Evolutionary conservation across 441 rosid species (phyloP), one percentile per base, ranked within the genome.

Genomic region (Gossypium schwendimanii): DNA sequence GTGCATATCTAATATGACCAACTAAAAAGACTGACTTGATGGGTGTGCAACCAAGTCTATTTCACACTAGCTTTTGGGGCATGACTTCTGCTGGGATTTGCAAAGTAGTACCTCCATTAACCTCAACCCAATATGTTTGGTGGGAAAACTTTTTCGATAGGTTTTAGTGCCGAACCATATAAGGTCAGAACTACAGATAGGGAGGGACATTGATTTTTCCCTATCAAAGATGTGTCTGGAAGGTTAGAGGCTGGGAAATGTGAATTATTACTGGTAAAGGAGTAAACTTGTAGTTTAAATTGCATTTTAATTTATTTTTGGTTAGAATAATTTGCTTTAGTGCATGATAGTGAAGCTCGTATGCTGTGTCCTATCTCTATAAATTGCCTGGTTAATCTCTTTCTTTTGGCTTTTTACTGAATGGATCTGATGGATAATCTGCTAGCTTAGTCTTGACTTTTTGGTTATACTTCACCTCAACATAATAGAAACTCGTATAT

Each of bases 271-370:
- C 52, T 47, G 1, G 49, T 65, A 65, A 65, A 47, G 41, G 21
- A 47, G 36, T 45, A 36, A 47, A 23, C 36, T 64, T 65, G 41
- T 45, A 44, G 39, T 14, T 45, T 65, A 23, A 47, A 14, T 11
- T 23, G 36, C 55, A 23, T 7, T 31, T 14, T 65, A 24, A 55
- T 45, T 65, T 45, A 65, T 65, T 49, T 55, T 65, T 65, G 57
- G 23, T 24, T 45, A n/a, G n/a, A 47, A 21, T 8, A 65, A 14
- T 65, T 47, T 23, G 31, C 52, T 45, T 65, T 60, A n/a, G 65
- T n/a, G 64, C 44, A 26, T 60, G 64, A 28, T 59, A 60, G 58
- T 67, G 44, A 67, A 15, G 44, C 14, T n/a, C 24, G 71, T 28
- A 41, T 50, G 71, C 44, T 53, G 17, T 49, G 44, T 24, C 10